These are phyloP conservation scores for Pichia scutulata DNA, from an alignment of 805 yeast species.

Conservation along the genomic window DNA sequence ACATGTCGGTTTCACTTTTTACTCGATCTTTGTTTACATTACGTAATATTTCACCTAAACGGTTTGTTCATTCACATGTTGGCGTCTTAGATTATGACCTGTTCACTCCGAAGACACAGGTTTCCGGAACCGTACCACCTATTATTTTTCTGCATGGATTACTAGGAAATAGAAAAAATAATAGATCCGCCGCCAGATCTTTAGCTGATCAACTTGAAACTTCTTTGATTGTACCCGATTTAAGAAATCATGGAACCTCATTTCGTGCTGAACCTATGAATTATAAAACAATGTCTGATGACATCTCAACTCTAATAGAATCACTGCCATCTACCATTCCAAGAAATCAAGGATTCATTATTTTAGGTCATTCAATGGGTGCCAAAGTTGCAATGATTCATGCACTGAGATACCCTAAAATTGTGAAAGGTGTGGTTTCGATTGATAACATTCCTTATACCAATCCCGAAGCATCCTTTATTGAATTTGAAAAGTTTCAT, in stretches of 20 bases:
- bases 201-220: slow-evolving; percentile 40
- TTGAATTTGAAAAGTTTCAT: slow-evolving; percentile 26
- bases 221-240: slow-evolving; percentile 59
- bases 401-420: slow-evolving; percentile 56
- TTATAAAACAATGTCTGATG: slow-evolving; percentile 71
- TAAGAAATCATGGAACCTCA: slow-evolving; percentile 86
- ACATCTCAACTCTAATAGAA: slow-evolving; percentile 52
- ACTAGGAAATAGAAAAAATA: slow-evolving; percentile 74
- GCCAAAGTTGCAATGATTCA: slow-evolving; percentile 89
- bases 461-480: slow-evolving; percentile 35
- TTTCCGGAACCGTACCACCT: slow-evolving; percentile 35
- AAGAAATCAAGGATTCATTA: slow-evolving; percentile 35
- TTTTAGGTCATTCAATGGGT: slow-evolving; percentile 82
- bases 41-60: not conserved
- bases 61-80: not conserved
- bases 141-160: slow-evolving; percentile 80
- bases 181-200: slow-evolving; percentile 62
- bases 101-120: slow-evolving; percentile 3
- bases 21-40: not conserved
- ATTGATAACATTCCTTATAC: slow-evolving; percentile 71
- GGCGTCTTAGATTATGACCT: slow-evolving; percentile 8
- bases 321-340: slow-evolving; percentile 12
- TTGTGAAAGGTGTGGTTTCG: slow-evolving; percentile 55
- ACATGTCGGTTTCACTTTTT: not conserved
- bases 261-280: slow-evolving; percentile 68